Percentiles rank a stretch among this genome's conserved stretches.
phyloP scores from a whole-genome alignment of 177 flowering plant species.

The Vitis hybrid region DNA sequence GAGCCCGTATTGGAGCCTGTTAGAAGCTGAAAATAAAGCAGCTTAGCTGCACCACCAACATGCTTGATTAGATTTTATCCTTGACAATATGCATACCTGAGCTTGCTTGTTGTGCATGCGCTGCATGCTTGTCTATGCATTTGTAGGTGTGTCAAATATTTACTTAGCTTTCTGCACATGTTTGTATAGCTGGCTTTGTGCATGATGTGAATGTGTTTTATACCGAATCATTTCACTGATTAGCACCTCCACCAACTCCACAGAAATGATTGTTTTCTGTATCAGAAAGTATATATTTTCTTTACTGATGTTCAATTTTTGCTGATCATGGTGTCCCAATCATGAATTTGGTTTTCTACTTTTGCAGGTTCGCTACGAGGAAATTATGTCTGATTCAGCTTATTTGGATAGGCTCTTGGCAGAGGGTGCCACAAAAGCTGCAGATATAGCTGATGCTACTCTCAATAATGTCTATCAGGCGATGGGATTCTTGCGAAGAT shows the following conservation, averaged over 20 bases:
- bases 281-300: neutral
- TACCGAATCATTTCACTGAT: constrained; percentile 5
- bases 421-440: constrained; percentile 78
- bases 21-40: too few relatives aligned
- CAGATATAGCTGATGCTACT: constrained; percentile 75
- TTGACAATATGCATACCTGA: neutral
- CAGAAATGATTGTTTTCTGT: neutral
- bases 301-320: constrained; percentile 8
- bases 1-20: too few relatives aligned
- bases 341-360: constrained; percentile 3
- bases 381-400: constrained; percentile 68
- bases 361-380: constrained; percentile 68
- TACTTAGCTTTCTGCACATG: constrained; percentile 1
- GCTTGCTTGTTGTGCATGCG: neutral
- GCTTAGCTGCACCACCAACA: too few relatives aligned
- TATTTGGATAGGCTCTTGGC: constrained; percentile 69
- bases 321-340: constrained; percentile 13
- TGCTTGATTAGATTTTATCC: too few relatives aligned
- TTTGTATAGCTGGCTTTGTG: neutral
- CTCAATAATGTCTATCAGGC: constrained; percentile 84
- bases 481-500: constrained; percentile 80
- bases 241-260: neutral
- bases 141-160: neutral
- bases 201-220: constrained; percentile 3
- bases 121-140: too few relatives aligned